Base-by-base conservation (phyloP, 2,329 filamentous ascomycete genomes). In the Cladosporium phlei region DNA sequence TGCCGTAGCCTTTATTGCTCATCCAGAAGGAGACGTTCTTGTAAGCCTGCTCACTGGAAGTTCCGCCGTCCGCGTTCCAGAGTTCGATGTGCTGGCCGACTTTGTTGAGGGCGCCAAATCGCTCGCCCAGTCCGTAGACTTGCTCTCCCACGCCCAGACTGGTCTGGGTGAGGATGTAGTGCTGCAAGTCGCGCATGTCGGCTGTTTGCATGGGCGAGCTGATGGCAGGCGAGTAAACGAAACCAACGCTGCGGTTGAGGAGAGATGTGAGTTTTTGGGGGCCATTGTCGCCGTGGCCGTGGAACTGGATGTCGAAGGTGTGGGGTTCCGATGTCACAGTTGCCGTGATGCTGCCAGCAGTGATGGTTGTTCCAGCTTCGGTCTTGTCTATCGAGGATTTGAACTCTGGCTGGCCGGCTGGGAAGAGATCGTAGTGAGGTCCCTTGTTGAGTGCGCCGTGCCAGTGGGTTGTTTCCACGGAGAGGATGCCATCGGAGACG, bases 41-140 rank as follows among this genome's bases (percentile, higher is more conserved):
- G 66, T 86, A 86, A 1, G 82, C 81, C 60, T 85, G 82, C 46
- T 85, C 82, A 53, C 77, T 82, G 0, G 77, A 82, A 0, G 83
- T 86, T 8, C 83, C 83, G 5, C 74, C 75, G 52, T 78, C 75
- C 50, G 77, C 75, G 44, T 78, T 78, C 74, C 74, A 78, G n/a
- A 89, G 74, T 47, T 78, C 72, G 7, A 89, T 69, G 10, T 75
- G 73, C 63, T 89, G 85, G 10, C 85, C 85, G 32, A 88, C 80
- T 63, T 86, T 88, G 62, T 86, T 84, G 66, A 85, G 86, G 5
- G 83, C 78, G 0, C 85, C 85, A 59, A 89, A 90, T 11, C 86
- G 74, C 66, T 89, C 85, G 1, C 85, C 86, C 3, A 89, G 73
- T 0, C 86, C 85, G 62, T 87, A 84, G 11, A 89, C 75, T 0